Conservation (phyloP, 805 yeast species). For the Starmera caribaea region DNA sequence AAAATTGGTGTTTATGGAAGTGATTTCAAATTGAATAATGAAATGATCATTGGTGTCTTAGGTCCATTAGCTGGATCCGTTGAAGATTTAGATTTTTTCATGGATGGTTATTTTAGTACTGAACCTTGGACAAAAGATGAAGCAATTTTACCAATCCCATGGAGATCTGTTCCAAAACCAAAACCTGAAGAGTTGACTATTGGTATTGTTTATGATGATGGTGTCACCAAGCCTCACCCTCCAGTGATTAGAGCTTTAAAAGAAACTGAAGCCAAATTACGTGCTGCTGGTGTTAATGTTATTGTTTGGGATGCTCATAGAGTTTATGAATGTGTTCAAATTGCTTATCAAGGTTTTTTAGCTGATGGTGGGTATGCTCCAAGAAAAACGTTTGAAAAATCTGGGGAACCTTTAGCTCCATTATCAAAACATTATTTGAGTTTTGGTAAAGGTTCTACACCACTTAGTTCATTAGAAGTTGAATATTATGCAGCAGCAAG, state of each 20-base stretch:
- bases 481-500: conserved; percentile 45
- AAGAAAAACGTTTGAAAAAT: conserved; percentile 36
- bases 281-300: conserved; percentile 48
- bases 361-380: conserved; percentile 63
- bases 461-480: conserved; percentile 38
- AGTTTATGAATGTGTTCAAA: conserved; percentile 47
- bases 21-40: conserved; percentile 18
- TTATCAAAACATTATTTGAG: conserved; percentile 54
- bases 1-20: conserved; percentile 27
- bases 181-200: conserved; percentile 38
- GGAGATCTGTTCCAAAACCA: conserved; percentile 26
- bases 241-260: conserved; percentile 51
- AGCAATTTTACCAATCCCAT: conserved; percentile 25
- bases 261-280: conserved; percentile 41
- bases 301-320: conserved; percentile 49
- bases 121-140: conserved; percentile 50
- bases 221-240: conserved; percentile 58
- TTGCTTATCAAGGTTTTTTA: conserved; percentile 44
- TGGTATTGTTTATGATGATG: conserved; percentile 57
- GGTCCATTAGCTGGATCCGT: conserved; percentile 62
- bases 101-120: conserved; percentile 38
- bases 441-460: conserved; percentile 47
- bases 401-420: conserved; percentile 66
- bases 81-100: conserved; percentile 60
- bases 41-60: conserved; percentile 39